Base-by-base conservation (phyloP, 2,329 filamentous ascomycete species). In the Beauveria brongniartii region DNA sequence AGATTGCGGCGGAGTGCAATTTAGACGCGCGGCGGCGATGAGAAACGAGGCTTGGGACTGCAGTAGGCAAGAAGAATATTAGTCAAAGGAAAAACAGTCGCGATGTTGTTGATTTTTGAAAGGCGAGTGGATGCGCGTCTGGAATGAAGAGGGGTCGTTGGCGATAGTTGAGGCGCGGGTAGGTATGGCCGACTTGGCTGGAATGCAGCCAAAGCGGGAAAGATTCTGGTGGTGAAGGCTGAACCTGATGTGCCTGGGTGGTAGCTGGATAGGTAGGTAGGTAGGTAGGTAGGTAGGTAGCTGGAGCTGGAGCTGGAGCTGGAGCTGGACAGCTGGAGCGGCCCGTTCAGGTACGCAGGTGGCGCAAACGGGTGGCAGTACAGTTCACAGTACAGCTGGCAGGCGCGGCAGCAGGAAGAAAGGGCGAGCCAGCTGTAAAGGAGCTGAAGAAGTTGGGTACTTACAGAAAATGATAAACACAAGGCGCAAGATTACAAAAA, bases 1-100 rank as follows among this genome's bases (percentile, higher is more conserved):
- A 60, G 18, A 41, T 54, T 60, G 57, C 57, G 28, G 48, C 56
- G 56, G 46, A 52, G 56, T 52, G 56, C 26, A 52, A 59, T 52
- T 43, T 59, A 59, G 56, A 30, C 56, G 56, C 56, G 48, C 10
- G 41, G 34, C 37, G 48, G 26, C n/a, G 37, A 46, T 24, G n/a
- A 59, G 47, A 53, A 18, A 46, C 28, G 22, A 58, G 37, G 57
- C 41, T 43, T 54, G n/a, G 41, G 24, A 24, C 57, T 53, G 57
- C 7, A 40, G 40, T 20, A 41, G 40, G 14, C 26, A 22, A 47
- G 30, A 54, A 12, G 22, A 54, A 40, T 4, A 22, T 60, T 22
- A 60, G 57, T 26, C 28, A 41, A 12, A 40, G 26, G 26, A 22
- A 53, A 40, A 37, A 14, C 20, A 52, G 40, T 47, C 50, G 57